Percentiles rank a stretch among this genome's conserved stretches.
These are phyloP conservation scores for Penicillium robsamsonii DNA, from an alignment of 495 filamentous ascomycete species.

Conservation along the genomic window DNA sequence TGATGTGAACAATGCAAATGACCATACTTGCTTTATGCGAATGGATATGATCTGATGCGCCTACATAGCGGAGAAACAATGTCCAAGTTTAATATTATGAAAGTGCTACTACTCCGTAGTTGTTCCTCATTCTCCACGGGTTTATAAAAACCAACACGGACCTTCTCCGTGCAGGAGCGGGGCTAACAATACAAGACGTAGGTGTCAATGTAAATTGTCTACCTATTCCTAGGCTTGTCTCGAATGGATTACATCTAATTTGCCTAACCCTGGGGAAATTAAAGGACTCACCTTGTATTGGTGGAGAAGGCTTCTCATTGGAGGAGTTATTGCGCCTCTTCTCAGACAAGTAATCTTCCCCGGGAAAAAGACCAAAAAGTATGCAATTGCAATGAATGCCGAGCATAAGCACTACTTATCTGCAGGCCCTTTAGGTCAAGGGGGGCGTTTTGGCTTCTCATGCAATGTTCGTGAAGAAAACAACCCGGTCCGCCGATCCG, in stretches of 20 bases:
- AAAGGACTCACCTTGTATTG: background rate
- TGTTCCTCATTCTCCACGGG: slow-evolving; percentile 20
- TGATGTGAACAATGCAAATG: slow-evolving; percentile 37
- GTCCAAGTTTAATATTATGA: background rate
- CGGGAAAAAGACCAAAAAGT: background rate
- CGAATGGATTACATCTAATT: background rate
- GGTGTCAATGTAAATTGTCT: background rate
- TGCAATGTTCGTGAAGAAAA: background rate
- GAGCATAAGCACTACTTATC: background rate
- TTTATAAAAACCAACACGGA: slow-evolving; percentile 20
- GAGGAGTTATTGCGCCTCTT: slow-evolving; percentile 6
- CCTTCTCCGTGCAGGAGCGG: slow-evolving; percentile 11
- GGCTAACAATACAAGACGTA: background rate
- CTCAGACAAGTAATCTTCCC: background rate
- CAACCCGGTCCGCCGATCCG: background rate
- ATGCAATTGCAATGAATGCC: background rate
- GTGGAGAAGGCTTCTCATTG: background rate
- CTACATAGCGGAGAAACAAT: slow-evolving; percentile 6
- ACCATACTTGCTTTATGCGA: slow-evolving; percentile 2
- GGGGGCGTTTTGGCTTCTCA: background rate
- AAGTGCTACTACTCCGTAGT: background rate
- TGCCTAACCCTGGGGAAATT: background rate
- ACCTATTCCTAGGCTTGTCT: background rate
- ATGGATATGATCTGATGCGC: slow-evolving; percentile 20
- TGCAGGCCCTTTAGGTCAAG: background rate